A percentile compares a stretch with the other conserved stretches of the same genome.
These are phyloP conservation scores for Exophiala mesophila DNA, from an alignment of 2,329 filamentous ascomycete genomes.

Conservation along the genomic window DNA sequence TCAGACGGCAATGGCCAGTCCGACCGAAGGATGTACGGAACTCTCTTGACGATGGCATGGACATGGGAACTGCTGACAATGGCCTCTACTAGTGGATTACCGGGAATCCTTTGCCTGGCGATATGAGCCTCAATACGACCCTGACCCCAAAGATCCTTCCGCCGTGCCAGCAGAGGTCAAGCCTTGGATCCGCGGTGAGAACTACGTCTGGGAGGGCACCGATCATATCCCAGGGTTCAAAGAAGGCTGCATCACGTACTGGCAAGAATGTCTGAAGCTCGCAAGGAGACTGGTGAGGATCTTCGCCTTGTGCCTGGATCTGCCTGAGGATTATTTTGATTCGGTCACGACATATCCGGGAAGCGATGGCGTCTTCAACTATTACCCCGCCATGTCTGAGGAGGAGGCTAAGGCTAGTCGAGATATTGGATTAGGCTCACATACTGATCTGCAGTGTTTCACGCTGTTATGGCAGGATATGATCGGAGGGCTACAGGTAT, in stretches of 20 bases:
- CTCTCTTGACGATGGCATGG: slow-evolving; percentile 1
- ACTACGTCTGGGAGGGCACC: slow-evolving; percentile 52
- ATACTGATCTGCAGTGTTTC: slow-evolving; percentile 51
- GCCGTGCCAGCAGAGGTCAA: slow-evolving; percentile 43
- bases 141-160: slow-evolving; percentile 38
- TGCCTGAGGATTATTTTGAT: slow-evolving; percentile 54
- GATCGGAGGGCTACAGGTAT: slow-evolving; percentile 48
- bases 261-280: slow-evolving; percentile 45
- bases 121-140: slow-evolving; percentile 52
- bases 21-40: slow-evolving; percentile 17
- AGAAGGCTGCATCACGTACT: slow-evolving; percentile 44
- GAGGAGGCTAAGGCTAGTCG: slow-evolving; percentile 24
- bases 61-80: not conserved
- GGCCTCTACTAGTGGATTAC: slow-evolving; percentile 35
- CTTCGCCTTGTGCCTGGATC: slow-evolving; percentile 52
- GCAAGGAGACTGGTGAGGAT: slow-evolving; percentile 48
- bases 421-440: slow-evolving; percentile 44
- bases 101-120: slow-evolving; percentile 50
- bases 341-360: slow-evolving; percentile 50
- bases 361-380: slow-evolving; percentile 41
- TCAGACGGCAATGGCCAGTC: slow-evolving; percentile 10
- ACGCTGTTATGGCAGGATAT: slow-evolving; percentile 54
- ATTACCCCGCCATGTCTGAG: slow-evolving; percentile 40
- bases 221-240: slow-evolving; percentile 47
- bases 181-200: slow-evolving; percentile 42